Evolutionary conservation across 23 red algal species (phyloP), one percentile per base, ranked within the genome.

Genomic region (Gracilaria vermiculophylla): DNA sequence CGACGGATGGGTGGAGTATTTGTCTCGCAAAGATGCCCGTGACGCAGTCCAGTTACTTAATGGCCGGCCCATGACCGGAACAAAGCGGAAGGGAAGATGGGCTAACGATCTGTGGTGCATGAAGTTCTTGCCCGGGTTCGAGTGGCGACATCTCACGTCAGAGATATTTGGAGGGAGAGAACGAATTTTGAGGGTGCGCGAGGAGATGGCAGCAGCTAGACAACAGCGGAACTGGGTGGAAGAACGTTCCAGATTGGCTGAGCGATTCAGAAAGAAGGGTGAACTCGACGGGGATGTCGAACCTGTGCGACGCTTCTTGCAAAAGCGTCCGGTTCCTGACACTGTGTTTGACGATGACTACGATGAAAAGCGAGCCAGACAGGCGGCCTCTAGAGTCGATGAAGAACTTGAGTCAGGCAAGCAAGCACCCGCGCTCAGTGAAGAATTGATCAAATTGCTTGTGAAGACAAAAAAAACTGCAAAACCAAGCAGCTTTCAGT

Each of bases 1-100:
- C 5, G 82, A 94, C 36, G 92, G 92, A 23, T 94, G 92, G 92
- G 92, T 94, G 12, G 92, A 94, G 85, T 94, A 88, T 72, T 53
- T 42, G 27, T 62, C 53, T 29, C 41, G 77, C 28, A 50, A 43
- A 35, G 81, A 94, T 44, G 92, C 92, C 24, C 45, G 67, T 52
- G 53, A 70, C 36, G 74, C 80, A 21, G 92, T 80, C n/a, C 50
- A 62, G 56, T 47, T 94, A 50, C 50, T 94, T 15, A 94, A 94
- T 47, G 81, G 81, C 10, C 44, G 42, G 61, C 76, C 83, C 16
- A 90, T 94, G 83, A 71, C 43, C 35, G 83, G 81, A 37, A 27
- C 40, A 53, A 94, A 82, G 44, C 51, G 78, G 23, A 77, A 82
- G n/a, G 78, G 85, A 33, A 81, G 77, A 71, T 94, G 56, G 57